Base-by-base conservation (phyloP, 1,284 basidiomycete genomes). In the Sporisorium exsertum region DNA sequence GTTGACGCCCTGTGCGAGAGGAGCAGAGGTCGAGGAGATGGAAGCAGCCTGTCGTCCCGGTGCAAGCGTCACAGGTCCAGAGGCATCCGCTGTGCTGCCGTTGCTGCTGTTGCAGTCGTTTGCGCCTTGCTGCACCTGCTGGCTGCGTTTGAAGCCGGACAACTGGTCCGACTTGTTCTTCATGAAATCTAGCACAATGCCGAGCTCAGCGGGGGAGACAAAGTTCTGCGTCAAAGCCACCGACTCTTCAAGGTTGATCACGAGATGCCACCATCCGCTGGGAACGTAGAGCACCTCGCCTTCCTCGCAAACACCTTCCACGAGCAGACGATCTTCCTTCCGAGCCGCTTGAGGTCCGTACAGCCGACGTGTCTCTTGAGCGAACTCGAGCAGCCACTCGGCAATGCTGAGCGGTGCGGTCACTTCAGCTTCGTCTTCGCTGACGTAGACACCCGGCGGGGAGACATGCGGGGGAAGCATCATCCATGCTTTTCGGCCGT, bases 211-310 rank as follows among this genome's bases (percentile, higher is more conserved):
- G 7, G 78, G 77, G 3, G 86, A 87, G 27, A 87, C 86, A 78
- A 87, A 87, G 78, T 88, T 88, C 68, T 88, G 87, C 8, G 87
- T 88, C 40, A 88, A 79, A 2, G 87, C 87, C 9, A 87, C 85
- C 5, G 68, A 80, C 52, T 81, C 78, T 54, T 67, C 61, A 15
- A 72, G 68, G 55, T 84, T 84, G 61, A 81, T 64, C 50, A 82
- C 82, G 33, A 77, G 74, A 77, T 77, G 84, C 83, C 73, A 76
- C 86, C 80, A 85, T 9, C 84, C 84, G 53, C 77, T 80, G 18
- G 84, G 84, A 2, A 87, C 83, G 54, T 86, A 87, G 52, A 86
- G 78, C 52, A 85, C 83, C 64, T 87, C 85, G 18, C 86, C 86
- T 24, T 74, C 80, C 22, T 65, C 71, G 72, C 87, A 87, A 4